Conservation (phyloP, 2,329 filamentous ascomycete species). For the Botrytis fragariae region DNA sequence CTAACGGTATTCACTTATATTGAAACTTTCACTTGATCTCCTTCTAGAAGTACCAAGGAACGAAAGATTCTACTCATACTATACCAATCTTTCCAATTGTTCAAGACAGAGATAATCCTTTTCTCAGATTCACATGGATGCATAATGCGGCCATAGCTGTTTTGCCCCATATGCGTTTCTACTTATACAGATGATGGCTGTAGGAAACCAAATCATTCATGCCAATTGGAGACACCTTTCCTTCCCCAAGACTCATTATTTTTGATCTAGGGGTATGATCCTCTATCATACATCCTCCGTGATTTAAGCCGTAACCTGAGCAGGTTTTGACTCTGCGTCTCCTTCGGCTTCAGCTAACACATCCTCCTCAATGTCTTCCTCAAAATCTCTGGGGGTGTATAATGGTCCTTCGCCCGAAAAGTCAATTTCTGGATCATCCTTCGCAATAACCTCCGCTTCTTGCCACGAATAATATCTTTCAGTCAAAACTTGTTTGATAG, state of each 20-base stretch:
- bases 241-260: constrained; percentile 7
- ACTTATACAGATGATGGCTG: constrained; percentile 19
- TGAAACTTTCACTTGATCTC: not conserved
- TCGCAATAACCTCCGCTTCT: constrained; percentile 66
- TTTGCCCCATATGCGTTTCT: constrained; percentile 16
- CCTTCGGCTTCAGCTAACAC: constrained; percentile 3
- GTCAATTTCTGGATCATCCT: constrained; percentile 65
- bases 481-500: constrained; percentile 80
- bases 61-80: not conserved
- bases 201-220: constrained; percentile 7
- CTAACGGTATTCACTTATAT: not conserved
- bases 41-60: not conserved
- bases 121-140: constrained; percentile 12
- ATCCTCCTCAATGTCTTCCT: constrained; percentile 37
- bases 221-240: not conserved
- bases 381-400: constrained; percentile 32
- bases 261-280: constrained; percentile 3
- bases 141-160: constrained; percentile 11
- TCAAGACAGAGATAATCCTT: constrained; percentile 9
- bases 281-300: constrained; percentile 1
- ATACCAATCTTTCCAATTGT: constrained; percentile 2
- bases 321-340: constrained; percentile 4
- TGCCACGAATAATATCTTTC: constrained; percentile 89
- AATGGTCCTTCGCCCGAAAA: constrained; percentile 35
- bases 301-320: constrained; percentile 10